Evolutionary conservation across 495 filamentous ascomycete species (phyloP).

Genomic region (Delitschia confertaspora): DNA sequence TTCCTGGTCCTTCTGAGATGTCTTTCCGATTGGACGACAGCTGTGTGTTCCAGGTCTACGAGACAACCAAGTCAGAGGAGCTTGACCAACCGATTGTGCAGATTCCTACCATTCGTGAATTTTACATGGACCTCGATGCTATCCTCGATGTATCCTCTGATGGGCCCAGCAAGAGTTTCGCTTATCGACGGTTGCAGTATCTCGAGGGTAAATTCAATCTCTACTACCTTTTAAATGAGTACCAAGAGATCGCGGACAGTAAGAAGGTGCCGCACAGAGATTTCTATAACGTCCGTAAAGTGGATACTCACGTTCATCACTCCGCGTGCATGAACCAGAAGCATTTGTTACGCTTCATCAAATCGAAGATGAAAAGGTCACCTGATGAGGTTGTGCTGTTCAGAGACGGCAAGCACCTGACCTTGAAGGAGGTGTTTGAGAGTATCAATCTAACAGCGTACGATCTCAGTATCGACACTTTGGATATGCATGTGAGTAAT

Average conservation of each 20-base stretch:
- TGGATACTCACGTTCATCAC: conserved; percentile 98
- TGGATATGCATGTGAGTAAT: conserved; percentile 90
- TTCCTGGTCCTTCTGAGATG: conserved; percentile 61
- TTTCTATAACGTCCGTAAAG: conserved; percentile 98
- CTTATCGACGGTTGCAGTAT: conserved; percentile 87
- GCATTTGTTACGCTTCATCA: conserved; percentile 94
- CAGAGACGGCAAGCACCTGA: conserved; percentile 86
- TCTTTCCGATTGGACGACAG: conserved; percentile 68
- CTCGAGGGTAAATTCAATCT: conserved; percentile 94
- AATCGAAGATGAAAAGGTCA: conserved; percentile 97
- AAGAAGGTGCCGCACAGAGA: conserved; percentile 95
- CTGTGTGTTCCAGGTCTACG: conserved; percentile 87
- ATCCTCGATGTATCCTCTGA: conserved; percentile 80
- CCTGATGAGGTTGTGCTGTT: conserved; percentile 90
- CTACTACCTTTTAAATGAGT: conserved; percentile 84
- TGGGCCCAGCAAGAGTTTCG: conserved; percentile 93
- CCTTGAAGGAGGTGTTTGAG: conserved; percentile 86
- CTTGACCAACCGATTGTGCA: conserved; percentile 58
- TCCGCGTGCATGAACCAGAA: conserved; percentile 99
- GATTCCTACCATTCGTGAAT: conserved; percentile 84
- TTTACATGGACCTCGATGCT: conserved; percentile 88
- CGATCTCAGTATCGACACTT: conserved; percentile 94
- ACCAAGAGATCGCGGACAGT: conserved; percentile 95
- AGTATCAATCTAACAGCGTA: conserved; percentile 96
- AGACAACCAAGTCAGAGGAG: conserved; percentile 52